Evolutionary conservation across 148 eudicot genomes (phyloP).

Genomic region (Nyssa sinensis): DNA sequence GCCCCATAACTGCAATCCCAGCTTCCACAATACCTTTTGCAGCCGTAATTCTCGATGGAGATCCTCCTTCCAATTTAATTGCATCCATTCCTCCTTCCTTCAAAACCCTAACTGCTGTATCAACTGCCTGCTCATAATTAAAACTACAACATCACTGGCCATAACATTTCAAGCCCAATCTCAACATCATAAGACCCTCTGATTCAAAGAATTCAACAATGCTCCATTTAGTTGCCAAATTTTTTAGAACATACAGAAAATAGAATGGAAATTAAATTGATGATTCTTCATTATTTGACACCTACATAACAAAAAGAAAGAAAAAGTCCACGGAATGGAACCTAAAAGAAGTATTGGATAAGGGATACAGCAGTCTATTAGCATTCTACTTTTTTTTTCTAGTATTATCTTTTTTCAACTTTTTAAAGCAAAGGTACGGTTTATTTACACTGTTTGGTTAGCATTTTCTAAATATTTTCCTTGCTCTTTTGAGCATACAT

Average conservation of each 20-base stretch:
- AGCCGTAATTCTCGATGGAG: constrained; percentile 84
- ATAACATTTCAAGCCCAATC: constrained; percentile 14
- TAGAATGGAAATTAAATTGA: background rate
- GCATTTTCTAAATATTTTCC: too few species aligned
- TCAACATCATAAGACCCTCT: background rate
- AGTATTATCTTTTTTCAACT: too few species aligned
- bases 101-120: constrained; percentile 79
- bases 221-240: background rate
- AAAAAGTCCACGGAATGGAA: background rate
- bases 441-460: background rate
- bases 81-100: constrained; percentile 99
- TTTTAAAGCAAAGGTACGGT: background rate
- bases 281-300: background rate
- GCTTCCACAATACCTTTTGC: constrained; percentile 94
- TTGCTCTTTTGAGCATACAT: background rate
- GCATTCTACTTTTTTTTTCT: too few species aligned
- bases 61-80: constrained; percentile 88
- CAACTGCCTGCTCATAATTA: constrained; percentile 83
- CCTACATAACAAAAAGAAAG: background rate
- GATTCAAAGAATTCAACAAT: background rate
- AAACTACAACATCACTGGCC: constrained; percentile 48
- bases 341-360: too few species aligned
- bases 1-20: constrained; percentile 97
- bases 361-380: too few species aligned
- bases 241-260: background rate